Evolutionary conservation across 805 yeast genomes (phyloP), one percentile per base, ranked within the genome.

Genomic region (Ogataea henricii): DNA sequence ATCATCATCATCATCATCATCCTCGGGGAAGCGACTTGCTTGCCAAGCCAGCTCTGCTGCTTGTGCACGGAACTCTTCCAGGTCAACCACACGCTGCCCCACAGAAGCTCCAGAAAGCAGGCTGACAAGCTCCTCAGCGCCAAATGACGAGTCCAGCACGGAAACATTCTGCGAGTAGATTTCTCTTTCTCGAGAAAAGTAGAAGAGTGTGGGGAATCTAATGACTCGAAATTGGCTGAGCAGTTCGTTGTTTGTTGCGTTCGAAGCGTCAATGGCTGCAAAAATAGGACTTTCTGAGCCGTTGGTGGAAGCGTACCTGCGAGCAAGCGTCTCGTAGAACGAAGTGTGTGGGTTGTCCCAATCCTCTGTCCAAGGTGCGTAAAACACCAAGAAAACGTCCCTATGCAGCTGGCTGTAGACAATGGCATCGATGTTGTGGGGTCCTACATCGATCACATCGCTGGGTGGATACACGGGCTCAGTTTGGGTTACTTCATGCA

Each of bases 341-440:
- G 71, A 65, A 25, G 45, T 52, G 44, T 66, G 58, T 26, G 58
- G 53, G 36, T 64, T 58, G 13, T 60, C 66, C 66, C 73, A 68
- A 6, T 52, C 57, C 4, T 64, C 63, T 30, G 60, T 40, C 70
- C 72, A 71, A 2, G 76, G 72, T 2, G 70, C 65, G 18, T 59
- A 58, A 50, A 74, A 72, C 1, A 63, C 67, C 12, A 70, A 39
- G 4, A 72, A 21, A 0, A 65, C 50, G 17, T 62, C 65, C 14
- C 49, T 48, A 1, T 51, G 49, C 9, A 42, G 37, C 3, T 48
- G 44, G 10, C 47, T 36, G 30, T 49, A 56, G 9, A 62, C 45
- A 10, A 22, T 14, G 4, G 32, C 36, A n/a, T 59, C 51, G 3
- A 59, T 51, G 10, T 59, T 52, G 0, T 50, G 50, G 13, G 56